Percentiles rank a stretch among this genome's conserved stretches.
Conservation (phyloP, 2,329 filamentous ascomycete genomes). For the Aspergillus costaricaensis region DNA sequence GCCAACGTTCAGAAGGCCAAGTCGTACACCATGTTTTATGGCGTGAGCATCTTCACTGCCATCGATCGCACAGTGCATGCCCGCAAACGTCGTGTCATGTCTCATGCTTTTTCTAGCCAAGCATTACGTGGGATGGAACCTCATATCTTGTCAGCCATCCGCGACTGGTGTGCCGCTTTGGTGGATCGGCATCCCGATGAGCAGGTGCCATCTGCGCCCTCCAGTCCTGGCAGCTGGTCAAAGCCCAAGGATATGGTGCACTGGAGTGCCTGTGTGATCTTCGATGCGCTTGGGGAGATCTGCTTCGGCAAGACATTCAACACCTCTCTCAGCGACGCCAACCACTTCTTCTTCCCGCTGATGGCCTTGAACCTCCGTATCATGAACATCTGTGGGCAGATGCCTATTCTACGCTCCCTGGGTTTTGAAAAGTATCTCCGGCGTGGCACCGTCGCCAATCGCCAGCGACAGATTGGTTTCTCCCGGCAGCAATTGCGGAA, state of each 20-base stretch:
- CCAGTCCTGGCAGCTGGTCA: background rate
- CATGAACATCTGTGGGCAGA: background rate
- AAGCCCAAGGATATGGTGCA: background rate
- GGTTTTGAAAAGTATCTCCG: background rate
- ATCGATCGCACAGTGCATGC: background rate
- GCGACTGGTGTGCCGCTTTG: background rate
- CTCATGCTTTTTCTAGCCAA: constrained; percentile 2
- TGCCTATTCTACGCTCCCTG: background rate
- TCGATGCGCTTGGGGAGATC: background rate
- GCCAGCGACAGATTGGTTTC: background rate
- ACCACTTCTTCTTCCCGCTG: background rate
- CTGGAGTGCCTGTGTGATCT: background rate
- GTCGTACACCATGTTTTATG: background rate
- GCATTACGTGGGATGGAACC: constrained; percentile 5
- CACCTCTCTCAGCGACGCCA: background rate
- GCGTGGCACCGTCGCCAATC: background rate
- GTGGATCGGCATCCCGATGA: background rate
- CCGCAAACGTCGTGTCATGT: constrained; percentile 5
- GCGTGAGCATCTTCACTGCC: background rate
- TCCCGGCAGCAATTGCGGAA: background rate
- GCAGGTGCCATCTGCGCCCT: background rate
- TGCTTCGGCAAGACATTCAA: constrained; percentile 1
- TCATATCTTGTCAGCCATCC: constrained; percentile 1
- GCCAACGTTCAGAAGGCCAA: constrained; percentile 1
- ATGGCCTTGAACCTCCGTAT: background rate